Conservation (phyloP, 768 basidiomycete species). For the Gymnopilus junonius region DNA sequence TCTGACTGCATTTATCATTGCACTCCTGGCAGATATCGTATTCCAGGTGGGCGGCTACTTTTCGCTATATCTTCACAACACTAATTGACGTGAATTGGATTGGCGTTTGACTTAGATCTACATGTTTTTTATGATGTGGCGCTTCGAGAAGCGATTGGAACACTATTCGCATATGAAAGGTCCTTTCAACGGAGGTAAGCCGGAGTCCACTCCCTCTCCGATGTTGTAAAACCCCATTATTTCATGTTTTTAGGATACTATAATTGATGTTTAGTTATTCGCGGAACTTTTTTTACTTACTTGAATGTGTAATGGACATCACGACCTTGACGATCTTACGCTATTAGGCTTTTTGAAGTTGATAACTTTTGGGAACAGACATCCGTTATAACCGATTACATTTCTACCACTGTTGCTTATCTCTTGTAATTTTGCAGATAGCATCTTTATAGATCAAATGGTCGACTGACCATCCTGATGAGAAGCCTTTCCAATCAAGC, state of each 20-base stretch:
- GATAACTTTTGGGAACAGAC: no score
- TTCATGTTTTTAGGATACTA: conserved; percentile 47
- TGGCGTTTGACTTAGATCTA: conserved; percentile 58
- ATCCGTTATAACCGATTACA: no score
- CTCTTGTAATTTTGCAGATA: no score
- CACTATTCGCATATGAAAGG: conserved; percentile 69
- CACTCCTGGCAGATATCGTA: conserved; percentile 62
- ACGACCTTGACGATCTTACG: no score
- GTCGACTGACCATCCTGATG: no score
- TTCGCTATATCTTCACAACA: conserved; percentile 21
- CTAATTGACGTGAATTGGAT: conserved; percentile 17
- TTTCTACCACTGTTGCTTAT: no score
- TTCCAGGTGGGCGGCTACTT: conserved; percentile 64
- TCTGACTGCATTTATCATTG: conserved; percentile 66
- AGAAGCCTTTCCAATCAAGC: no score
- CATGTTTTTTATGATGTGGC: conserved; percentile 78
- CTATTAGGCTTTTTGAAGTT: no score
- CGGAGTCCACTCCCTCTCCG: conserved; percentile 11
- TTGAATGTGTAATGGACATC: no score
- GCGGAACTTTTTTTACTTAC: neutral
- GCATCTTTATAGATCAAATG: no score
- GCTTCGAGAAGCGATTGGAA: conserved; percentile 71
- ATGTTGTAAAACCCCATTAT: conserved; percentile 23
- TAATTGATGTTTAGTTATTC: conserved; percentile 32
- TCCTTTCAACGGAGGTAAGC: conserved; percentile 60